These are phyloP conservation scores for Clarireedia monteithiana DNA, from an alignment of 2,329 filamentous ascomycete species.

Conservation along the genomic window DNA sequence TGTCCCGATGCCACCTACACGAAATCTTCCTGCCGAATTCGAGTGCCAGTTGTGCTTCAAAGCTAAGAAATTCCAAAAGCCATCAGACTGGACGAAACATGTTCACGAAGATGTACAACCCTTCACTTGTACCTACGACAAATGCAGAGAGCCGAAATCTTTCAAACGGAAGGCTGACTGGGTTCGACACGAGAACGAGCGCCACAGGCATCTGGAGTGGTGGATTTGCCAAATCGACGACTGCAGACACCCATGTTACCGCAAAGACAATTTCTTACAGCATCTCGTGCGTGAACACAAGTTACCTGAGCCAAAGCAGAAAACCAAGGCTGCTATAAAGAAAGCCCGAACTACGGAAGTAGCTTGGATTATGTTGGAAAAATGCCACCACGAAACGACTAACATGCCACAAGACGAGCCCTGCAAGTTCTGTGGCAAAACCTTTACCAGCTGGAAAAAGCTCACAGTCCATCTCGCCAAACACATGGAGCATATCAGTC, in stretches of 20 bases:
- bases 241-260: constrained; percentile 74
- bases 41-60: constrained; percentile 86
- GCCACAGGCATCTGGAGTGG: constrained; percentile 83
- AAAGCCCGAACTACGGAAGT: constrained; percentile 49
- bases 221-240: constrained; percentile 80
- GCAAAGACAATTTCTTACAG: constrained; percentile 88
- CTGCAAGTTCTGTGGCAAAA: constrained; percentile 79
- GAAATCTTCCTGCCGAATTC: constrained; percentile 72
- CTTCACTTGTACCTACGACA: constrained; percentile 84
- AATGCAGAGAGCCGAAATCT: constrained; percentile 76
- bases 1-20: constrained; percentile 74
- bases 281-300: constrained; percentile 91
- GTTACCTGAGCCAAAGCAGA: constrained; percentile 70
- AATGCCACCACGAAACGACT: constrained; percentile 63
- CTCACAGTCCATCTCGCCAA: constrained; percentile 87
- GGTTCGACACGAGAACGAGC: constrained; percentile 90
- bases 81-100: constrained; percentile 95
- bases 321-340: constrained; percentile 62
- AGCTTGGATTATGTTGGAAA: constrained; percentile 71
- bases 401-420: constrained; percentile 65
- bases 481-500: constrained; percentile 87
- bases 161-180: constrained; percentile 96
- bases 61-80: constrained; percentile 78
- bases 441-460: constrained; percentile 83
- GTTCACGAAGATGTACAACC: constrained; percentile 90